Base-by-base conservation (phyloP, 2,329 filamentous ascomycete species). In the Cyphellophora europaea region DNA sequence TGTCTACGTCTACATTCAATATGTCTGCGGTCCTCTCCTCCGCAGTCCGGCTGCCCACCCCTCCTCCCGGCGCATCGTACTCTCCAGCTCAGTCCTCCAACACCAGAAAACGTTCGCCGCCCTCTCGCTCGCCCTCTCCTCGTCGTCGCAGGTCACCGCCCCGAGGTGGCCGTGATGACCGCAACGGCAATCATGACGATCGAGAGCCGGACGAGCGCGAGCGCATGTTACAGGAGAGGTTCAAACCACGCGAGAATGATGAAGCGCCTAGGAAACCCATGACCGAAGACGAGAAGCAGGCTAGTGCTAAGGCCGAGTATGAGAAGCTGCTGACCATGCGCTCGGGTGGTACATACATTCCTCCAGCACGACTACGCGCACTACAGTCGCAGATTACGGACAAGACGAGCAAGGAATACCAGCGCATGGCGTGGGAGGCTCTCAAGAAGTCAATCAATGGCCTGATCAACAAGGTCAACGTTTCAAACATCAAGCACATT, bases 371-470 rank as follows among this genome's bases (percentile, higher is more conserved):
- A 49, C 69, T 98, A 54, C 78, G 87, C 49, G 89, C 89, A 25
- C 74, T 98, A 42, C 91, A 98, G 65, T 85, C 88, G 35, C 87
- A 94, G 62, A 94, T 98, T 59, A 95, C 87, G 43, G 91, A 98
- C 65, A 94, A 93, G 69, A 79, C 74, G 36, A 93, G 81, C 61
- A 93, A 94, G 61, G 91, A 96, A 63, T 96, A 94, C 56, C 91
- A 96, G 71, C 84, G 91, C 51, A 93, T 98, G 85, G 87, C 88
- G 6, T 98, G 91, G 91, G 91, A 98, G 62, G 89, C 89, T 10
- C 67, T 98, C 53, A 98, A 98, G 67, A 98, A 98, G 69, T 91
- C 84, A 32, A 94, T 98, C 63, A 96, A 98, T 56, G 91, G 91
- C 50, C 66, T 98, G 47, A 94, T 98, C 71, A 98, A 98, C 72